Evolutionary conservation across 2,329 filamentous ascomycete species (phyloP), one percentile per base, ranked within the genome.

Genomic region (Beauveria scarabaeidicola): DNA sequence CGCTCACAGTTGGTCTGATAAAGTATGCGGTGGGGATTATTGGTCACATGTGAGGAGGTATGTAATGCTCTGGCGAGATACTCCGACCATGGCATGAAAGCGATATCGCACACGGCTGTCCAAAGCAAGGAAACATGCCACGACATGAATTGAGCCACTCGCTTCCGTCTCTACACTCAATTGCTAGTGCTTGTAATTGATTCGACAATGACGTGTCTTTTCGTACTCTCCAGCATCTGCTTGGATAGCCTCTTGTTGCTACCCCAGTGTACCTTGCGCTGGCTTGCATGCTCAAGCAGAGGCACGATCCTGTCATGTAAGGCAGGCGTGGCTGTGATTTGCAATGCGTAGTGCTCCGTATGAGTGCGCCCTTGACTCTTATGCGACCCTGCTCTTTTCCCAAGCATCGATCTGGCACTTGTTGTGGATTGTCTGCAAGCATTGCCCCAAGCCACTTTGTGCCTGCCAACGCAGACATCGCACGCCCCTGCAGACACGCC

Each of bases 271-370:
- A 7, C 25, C 17, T 21, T 21, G 25, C 23, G 38, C 38, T 23
- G 23, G 52, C 23, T 41, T 41, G 51, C 51, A 52, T 52, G 51
- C 51, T 41, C 8, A 2, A 17, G 17, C 8, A 44, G 40, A 54
- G 38, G 38, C 17, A 38, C 52, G 52, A 55, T 55, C 41, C 52
- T 55, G 52, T 36, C 52, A 46, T 55, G 52, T 47, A 55, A 46
- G 52, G 52, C 40, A 44, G 38, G 41, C 27, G n/a, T 23, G 41
- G 19, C 41, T 11, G 40, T 44, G 40, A 19, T 32, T 32, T 13
- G 23, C 40, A 32, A 54, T n/a, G 52, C 41, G 7, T 23, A 36
- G 32, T 47, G 27, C 29, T 32, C 29, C 29, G 29, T 32, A 15
- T n/a, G 11, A 46, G 27, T 17, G 27, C 27, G 27, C n/a, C 52